A percentile compares a stretch with the other conserved stretches of the same genome.
Evolutionary conservation across 805 yeast species (phyloP).

Genomic region (Nakazawaea populi): DNA sequence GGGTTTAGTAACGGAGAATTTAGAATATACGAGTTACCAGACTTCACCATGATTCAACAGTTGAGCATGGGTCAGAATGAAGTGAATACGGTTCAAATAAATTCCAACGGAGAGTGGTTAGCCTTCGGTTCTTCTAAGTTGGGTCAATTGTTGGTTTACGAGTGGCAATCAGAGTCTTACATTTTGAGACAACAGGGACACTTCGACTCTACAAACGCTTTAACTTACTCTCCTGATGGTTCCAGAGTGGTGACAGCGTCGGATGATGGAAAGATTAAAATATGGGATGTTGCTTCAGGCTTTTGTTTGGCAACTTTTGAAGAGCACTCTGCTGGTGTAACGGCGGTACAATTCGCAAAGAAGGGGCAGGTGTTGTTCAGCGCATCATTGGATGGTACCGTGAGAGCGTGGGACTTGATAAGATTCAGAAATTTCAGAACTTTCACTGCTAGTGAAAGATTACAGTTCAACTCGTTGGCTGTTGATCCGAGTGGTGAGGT

Average conservation of each 20-base stretch:
- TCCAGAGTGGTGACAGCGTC: conserved; percentile 87
- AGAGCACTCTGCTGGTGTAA: conserved; percentile 86
- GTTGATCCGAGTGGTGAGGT: conserved; percentile 97
- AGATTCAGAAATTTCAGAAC: conserved; percentile 93
- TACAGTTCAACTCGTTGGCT: conserved; percentile 84
- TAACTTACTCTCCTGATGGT: conserved; percentile 93
- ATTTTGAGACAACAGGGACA: conserved; percentile 96
- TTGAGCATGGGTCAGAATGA: conserved; percentile 89
- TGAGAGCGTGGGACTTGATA: conserved; percentile 93
- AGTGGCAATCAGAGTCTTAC: conserved; percentile 98
- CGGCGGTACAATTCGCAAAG: conserved; percentile 81
- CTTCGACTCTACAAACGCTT: conserved; percentile 79
- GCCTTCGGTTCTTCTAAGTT: conserved; percentile 87
- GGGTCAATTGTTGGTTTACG: conserved; percentile 95
- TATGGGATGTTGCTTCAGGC: conserved; percentile 93
- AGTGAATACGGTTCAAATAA: conserved; percentile 75
- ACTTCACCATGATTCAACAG: conserved; percentile 74
- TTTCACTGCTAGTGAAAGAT: conserved; percentile 83
- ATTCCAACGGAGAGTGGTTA: conserved; percentile 90
- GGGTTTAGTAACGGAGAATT: conserved; percentile 91
- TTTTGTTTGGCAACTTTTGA: conserved; percentile 89
- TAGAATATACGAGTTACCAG: conserved; percentile 82
- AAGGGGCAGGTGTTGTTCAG: conserved; percentile 89
- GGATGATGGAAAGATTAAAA: conserved; percentile 94
- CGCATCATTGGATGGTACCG: conserved; percentile 92